phyloP scores from a whole-genome alignment of 2,329 filamentous ascomycete species.

The Harringtonia lauricola region DNA sequence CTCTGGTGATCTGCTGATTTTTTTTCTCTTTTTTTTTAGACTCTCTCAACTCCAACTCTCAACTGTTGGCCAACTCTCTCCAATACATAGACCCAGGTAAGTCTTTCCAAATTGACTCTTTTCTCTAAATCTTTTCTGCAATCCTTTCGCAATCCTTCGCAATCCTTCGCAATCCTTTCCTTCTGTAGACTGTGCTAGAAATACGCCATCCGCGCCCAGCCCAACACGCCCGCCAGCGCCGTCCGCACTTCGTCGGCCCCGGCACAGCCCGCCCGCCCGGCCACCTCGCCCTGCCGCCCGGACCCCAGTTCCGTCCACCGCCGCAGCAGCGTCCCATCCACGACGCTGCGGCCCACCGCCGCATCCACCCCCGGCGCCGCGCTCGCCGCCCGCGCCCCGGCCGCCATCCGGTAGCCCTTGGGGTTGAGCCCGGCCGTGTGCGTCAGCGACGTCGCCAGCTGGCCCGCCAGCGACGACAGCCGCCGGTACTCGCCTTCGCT shows the following conservation, averaged over 20 bases:
- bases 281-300: conserved; percentile 60
- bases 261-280: conserved; percentile 58
- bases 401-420: conserved; percentile 58
- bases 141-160: neutral
- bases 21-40: no score
- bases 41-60: no score
- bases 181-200: no score
- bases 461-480: conserved; percentile 68
- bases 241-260: conserved; percentile 55
- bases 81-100: no score
- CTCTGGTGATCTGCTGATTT: no score
- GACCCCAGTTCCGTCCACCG: conserved; percentile 68
- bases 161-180: neutral
- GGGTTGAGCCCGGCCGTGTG: conserved; percentile 75
- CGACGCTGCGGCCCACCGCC: conserved; percentile 51
- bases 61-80: no score
- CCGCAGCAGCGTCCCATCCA: conserved; percentile 68
- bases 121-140: no score
- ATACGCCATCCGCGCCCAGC: conserved; percentile 52
- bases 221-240: conserved; percentile 53
- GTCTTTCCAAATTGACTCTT: no score
- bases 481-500: conserved; percentile 74
- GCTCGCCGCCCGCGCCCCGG: conserved; percentile 25
- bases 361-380: conserved; percentile 41
- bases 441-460: conserved; percentile 65